Conservation (phyloP, 176 grass and related monocot species). For the Typha latifolia region DNA sequence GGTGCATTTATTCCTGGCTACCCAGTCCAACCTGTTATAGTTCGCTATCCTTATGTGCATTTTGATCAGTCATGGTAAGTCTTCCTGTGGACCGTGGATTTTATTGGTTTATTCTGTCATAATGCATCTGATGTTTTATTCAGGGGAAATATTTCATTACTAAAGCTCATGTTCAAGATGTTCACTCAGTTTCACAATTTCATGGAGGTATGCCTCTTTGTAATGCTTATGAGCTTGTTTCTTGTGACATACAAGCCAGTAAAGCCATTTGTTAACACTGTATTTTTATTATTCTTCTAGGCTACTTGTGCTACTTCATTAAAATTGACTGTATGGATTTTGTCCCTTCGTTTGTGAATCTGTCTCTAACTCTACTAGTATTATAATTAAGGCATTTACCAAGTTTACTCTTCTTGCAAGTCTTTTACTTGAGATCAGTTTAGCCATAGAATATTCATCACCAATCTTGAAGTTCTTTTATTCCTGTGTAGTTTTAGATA, state of each 20-base stretch:
- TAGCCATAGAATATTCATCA: no score
- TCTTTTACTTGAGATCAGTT: no score
- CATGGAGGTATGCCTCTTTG: constrained; percentile 66
- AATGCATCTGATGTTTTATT: constrained; percentile 8
- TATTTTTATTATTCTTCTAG: not conserved
- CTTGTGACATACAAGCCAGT: not conserved
- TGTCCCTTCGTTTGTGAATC: no score
- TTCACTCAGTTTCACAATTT: constrained; percentile 99
- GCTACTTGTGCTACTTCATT: not conserved
- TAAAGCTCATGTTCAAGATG: constrained; percentile 90
- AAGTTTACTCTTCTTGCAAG: no score
- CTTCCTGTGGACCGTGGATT: constrained; percentile 4
- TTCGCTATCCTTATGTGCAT: constrained; percentile 85
- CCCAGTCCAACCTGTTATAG: constrained; percentile 83
- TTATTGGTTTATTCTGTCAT: not conserved
- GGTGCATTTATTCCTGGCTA: constrained; percentile 88
- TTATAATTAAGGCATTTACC: no score
- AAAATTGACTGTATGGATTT: no score
- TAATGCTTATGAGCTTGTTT: not conserved
- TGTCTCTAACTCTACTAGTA: no score
- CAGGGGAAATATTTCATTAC: constrained; percentile 88
- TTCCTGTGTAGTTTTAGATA: no score
- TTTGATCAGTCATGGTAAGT: constrained; percentile 94
- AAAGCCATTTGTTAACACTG: not conserved
- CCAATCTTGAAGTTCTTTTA: no score